Base-by-base conservation (phyloP, 768 basidiomycete species). In the Pulveroboletus ravenelii region DNA sequence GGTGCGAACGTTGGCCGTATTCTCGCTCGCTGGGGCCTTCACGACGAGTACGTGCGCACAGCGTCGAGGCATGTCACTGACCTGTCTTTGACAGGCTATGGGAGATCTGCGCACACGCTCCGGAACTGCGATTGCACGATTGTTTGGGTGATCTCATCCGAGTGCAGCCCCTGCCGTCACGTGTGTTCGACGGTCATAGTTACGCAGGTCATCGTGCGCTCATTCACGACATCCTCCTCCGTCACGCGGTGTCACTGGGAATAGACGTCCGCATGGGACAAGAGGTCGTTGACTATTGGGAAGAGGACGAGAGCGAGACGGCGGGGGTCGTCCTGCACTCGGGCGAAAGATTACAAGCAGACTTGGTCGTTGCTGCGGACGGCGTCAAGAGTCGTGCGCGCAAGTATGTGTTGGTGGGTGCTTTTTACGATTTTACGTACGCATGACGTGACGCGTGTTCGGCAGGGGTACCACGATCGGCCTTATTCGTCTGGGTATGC, bases 321-420 rank as follows among this genome's bases (percentile, higher is more conserved):
- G 57, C 60, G 1, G 58, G 61, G 0, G 55, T 64, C 18, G 41
- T 62, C 36, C 46, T 50, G 30, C 48, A 51, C 14, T 62, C 31
- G 5, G 47, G 62, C 1, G 57, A 62, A 46, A 45, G 5, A 15
- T 29, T 62, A 13, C 45, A 44, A 6, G 61, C 55, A 12, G 66
- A 69, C 53, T 25, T 65, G 27, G 56, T 70, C 34, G 50, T 70
- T 35, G 62, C 55, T 35, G 65, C 61, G 3, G 69, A 69, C 25
- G 66, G 67, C 13, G 27, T 60, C 37, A 62, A 58, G 43, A 65
- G 58, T 40, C 43, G 20, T 27, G 66, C 59, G 30, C 53, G 58
- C 29, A 35, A 50, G 36, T 57, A 59, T 18, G 59, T 67, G 15
- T 40, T 68, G 30, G 64, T 61, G 29, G 23, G 20, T 53, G 29